Evolutionary conservation across 108 stramenopile species (phyloP).

Genomic region (Chaetoceros tenuissimus): DNA sequence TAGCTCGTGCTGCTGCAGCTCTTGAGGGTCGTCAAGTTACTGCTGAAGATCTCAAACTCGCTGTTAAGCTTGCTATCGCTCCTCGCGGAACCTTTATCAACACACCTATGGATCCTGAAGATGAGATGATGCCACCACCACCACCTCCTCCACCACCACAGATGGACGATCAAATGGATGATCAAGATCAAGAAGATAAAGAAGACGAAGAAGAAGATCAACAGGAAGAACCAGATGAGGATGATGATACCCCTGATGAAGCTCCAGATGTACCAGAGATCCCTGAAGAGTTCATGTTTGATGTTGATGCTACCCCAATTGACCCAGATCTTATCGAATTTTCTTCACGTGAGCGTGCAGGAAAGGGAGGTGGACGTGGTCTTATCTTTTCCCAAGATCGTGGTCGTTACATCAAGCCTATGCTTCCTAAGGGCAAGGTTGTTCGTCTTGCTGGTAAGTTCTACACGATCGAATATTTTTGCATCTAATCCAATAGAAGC

Average conservation of each 20-base stretch:
- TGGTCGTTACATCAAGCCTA: constrained; percentile 95
- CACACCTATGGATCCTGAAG: constrained; percentile 71
- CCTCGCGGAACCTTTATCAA: constrained; percentile 92
- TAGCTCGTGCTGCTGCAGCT: constrained; percentile 86
- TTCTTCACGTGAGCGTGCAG: constrained; percentile 58
- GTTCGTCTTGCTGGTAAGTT: constrained; percentile 55
- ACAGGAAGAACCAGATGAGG: constrained; percentile 69
- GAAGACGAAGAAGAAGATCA: constrained; percentile 80
- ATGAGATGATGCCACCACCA: constrained; percentile 83
- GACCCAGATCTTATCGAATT: constrained; percentile 93
- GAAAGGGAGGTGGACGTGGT: constrained; percentile 93
- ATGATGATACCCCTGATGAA: constrained; percentile 54
- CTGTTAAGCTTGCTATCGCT: constrained; percentile 93
- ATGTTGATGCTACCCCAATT: constrained; percentile 89
- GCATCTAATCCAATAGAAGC: too few species aligned
- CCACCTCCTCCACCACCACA: constrained; percentile 87
- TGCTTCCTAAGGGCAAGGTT: constrained; percentile 94
- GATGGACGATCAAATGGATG: constrained; percentile 72
- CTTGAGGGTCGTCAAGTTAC: constrained; percentile 86
- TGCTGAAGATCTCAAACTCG: constrained; percentile 76
- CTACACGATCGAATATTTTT: background rate
- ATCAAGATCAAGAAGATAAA: constrained; percentile 69
- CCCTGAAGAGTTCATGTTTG: constrained; percentile 98
- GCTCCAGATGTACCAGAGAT: constrained; percentile 80
- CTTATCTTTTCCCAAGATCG: constrained; percentile 94